Base-by-base conservation (phyloP, 257 asterid genomes). In the Forsythia viridissima region DNA sequence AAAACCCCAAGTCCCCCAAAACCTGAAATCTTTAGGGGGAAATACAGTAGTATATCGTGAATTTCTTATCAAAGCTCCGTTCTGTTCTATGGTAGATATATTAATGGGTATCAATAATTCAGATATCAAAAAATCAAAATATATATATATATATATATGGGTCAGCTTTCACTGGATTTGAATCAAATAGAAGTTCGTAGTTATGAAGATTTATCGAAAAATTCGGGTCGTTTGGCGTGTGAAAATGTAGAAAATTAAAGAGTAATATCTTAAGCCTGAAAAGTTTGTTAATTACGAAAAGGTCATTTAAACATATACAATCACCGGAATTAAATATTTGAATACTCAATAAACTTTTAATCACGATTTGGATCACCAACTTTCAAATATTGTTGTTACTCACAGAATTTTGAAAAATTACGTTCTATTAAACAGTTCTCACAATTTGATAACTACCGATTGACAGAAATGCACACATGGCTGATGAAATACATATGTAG, bases 231-330 rank as follows among this genome's bases (percentile, higher is more conserved):
- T 40, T 63, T 13, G 43, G 57, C 11, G 70, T 30, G 16, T 3
- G 43, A 71, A 70, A 75, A 24, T 75, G 41, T 30, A 66, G 24
- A 24, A 24, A 24, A 24, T 24, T 0, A 24, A 24, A 0, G 73
- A 59, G 78, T 80, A 55, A 77, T 67, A 70, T 74, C 84, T 24
- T 37, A 73, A 61, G 73, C 75, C 57, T 38, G 67, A 76, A 51
- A 78, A 76, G 76, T 37, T 61, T 34, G 71, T 73, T 18, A 48
- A 65, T 74, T 48, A 39, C 42, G 85, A 18, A 34, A 40, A 55
- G 36, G 2, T 20, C 7, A 5, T 52, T 30, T 15, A 5, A n/a
- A 46, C 70, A 18, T 37, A 24, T 24, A 24, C 0, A 24, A 24
- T 24, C 24, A 24, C 24, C 24, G n/a, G n/a, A n/a, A n/a, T n/a